Evolutionary conservation across 164 flowering plant species (phyloP).

Genomic region (Tetracentron sinense): DNA sequence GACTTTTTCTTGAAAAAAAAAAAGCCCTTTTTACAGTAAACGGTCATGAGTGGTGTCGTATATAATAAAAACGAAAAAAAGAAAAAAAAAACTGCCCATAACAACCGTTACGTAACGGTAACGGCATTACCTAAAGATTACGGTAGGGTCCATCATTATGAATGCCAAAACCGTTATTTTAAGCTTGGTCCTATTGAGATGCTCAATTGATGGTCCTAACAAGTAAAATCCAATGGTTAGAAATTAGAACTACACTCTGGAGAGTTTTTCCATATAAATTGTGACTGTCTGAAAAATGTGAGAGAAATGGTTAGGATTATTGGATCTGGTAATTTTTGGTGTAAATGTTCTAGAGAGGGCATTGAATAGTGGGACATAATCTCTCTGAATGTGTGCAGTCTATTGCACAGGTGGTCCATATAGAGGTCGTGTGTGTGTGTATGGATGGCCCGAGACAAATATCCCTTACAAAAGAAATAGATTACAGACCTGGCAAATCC

Average conservation of each 20-base stretch:
- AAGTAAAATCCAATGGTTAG: too few species aligned
- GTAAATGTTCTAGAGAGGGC: not conserved
- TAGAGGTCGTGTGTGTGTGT: not conserved
- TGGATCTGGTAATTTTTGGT: not conserved
- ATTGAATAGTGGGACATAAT: not conserved
- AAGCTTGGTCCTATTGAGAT: slow-evolving; percentile 1
- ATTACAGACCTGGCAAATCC: slow-evolving; percentile 72
- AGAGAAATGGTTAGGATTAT: not conserved
- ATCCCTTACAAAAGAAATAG: slow-evolving; percentile 2
- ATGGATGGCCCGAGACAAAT: not conserved
- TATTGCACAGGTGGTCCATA: not conserved
- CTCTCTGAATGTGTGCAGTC: not conserved
- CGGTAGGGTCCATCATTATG: too few species aligned
- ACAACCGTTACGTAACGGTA: too few species aligned
- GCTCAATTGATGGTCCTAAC: too few species aligned
- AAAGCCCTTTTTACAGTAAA: too few species aligned
- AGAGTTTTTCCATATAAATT: not conserved
- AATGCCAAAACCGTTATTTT: too few species aligned
- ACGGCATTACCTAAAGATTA: too few species aligned
- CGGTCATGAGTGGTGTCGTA: too few species aligned
- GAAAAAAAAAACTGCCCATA: too few species aligned
- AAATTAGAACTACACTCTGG: too few species aligned
- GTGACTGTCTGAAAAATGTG: not conserved
- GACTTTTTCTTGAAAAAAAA: too few species aligned
- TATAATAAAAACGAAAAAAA: too few species aligned